Base-by-base conservation (phyloP, 805 yeast genomes). In the Hyphopichia homilentoma region DNA sequence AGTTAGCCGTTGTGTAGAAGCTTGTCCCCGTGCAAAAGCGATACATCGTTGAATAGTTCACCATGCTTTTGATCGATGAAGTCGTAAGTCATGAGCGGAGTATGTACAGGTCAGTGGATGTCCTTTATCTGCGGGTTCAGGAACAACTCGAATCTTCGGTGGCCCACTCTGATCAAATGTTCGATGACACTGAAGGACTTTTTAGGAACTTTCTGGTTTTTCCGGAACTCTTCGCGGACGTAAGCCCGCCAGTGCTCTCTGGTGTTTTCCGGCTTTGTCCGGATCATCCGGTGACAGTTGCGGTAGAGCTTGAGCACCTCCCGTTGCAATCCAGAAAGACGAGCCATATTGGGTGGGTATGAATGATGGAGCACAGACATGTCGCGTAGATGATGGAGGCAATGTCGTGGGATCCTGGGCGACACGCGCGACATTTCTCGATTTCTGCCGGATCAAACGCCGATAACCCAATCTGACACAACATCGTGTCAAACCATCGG, bases 151-250 rank as follows among this genome's bases (percentile, higher is more conserved):
- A 73, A 66, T 47, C 83, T 68, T 49, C 80, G 77, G 40, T 73
- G 68, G 4, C 97, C 97, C 3, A 73, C 70, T 37, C 97, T 67
- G 25, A 89, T 57, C 23, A 90, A 65, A 57, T 89, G 88, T 53
- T 89, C 97, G 27, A 89, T 78, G 1, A 95, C 83, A 27, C 81
- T 70, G 54, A 89, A 89, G 43, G 86, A 95, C 45, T 84, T 81
- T 54, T 83, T 80, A 22, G 83, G 77, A 7, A 89, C 58, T 19
- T 54, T 45, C 30, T 66, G 61, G 52, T 79, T 66, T 44, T 77
- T 77, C 11, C 50, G 61, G 54, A 89, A 90, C 50, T 86, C 90
- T n/a, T 44, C 44, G 32, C 80, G 70, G 3, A 77, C 57, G 48
- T 66, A 83, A 2, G 13, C 21, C 15, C 52, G 49, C 73, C 73